Evolutionary conservation across 352 stramenopile species (phyloP).

Genomic region (Phytophthora citrophthora): DNA sequence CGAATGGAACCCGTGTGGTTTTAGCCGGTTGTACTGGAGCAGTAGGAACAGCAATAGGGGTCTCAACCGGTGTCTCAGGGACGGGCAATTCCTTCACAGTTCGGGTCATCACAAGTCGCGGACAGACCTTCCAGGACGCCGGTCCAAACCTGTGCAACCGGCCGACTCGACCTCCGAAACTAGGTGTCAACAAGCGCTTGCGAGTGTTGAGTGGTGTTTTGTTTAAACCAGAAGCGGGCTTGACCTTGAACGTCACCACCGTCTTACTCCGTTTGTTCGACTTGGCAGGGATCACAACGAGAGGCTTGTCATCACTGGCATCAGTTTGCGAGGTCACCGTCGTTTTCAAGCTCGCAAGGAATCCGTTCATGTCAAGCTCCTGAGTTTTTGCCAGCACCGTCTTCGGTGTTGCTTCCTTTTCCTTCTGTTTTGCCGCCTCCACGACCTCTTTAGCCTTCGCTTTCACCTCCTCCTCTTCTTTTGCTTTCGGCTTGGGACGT

Average conservation of each 20-base stretch:
- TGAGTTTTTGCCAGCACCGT: conserved; percentile 33
- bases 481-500: conserved; percentile 41
- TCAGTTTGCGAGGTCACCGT: conserved; percentile 16
- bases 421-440: conserved; percentile 2
- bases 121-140: conserved; percentile 28
- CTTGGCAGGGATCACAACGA: conserved; percentile 22
- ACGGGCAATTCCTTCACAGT: conserved; percentile 27
- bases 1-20: conserved; percentile 47
- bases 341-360: conserved; percentile 69
- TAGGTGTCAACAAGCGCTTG: conserved; percentile 34
- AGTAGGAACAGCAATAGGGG: neutral
- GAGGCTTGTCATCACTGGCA: conserved; percentile 11
- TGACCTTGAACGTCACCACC: conserved; percentile 49
- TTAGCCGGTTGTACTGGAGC: conserved; percentile 6
- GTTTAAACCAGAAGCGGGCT: conserved; percentile 1
- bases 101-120: conserved; percentile 37
- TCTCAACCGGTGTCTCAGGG: neutral
- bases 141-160: conserved; percentile 40
- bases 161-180: conserved; percentile 46
- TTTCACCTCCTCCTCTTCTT: conserved; percentile 32
- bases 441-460: conserved; percentile 30
- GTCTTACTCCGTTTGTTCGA: conserved; percentile 30
- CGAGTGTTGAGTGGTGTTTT: conserved; percentile 1
- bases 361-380: conserved; percentile 72
- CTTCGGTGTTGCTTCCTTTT: conserved; percentile 29